Evolutionary conservation across 371 early-diverging fungal genomes (phyloP).

Genomic region (Racocetra persica): DNA sequence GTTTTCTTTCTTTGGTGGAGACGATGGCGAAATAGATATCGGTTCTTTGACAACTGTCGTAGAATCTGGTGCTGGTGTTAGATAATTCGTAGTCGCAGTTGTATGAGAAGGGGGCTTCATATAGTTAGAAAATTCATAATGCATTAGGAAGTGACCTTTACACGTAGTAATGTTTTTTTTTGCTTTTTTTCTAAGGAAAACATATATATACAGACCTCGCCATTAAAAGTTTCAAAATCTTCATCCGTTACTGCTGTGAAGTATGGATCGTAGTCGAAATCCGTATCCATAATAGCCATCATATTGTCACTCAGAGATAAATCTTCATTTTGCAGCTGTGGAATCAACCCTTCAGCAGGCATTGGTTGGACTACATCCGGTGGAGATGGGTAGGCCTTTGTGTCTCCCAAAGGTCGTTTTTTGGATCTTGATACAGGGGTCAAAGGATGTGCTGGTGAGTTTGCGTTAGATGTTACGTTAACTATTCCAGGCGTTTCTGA

Average conservation of each 20-base stretch:
- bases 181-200: too few species aligned
- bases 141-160: too few species aligned
- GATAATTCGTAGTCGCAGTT: not conserved
- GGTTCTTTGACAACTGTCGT: conserved; percentile 1
- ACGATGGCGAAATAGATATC: not conserved
- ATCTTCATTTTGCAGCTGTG: not conserved
- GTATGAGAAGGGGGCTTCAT: not conserved
- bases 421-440: not conserved
- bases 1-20: not conserved
- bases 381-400: conserved; percentile 38
- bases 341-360: not conserved
- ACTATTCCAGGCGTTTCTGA: conserved; percentile 35
- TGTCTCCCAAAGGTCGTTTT: not conserved
- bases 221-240: conserved; percentile 17
- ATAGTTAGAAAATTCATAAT: too few species aligned
- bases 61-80: not conserved
- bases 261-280: not conserved
- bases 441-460: conserved; percentile 18
- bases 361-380: conserved; percentile 15
- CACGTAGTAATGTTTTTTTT: too few species aligned
- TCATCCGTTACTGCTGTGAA: not conserved
- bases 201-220: not conserved
- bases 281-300: not conserved
- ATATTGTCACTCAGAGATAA: not conserved
- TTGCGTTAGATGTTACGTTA: conserved; percentile 15